Percentiles rank a stretch among this genome's conserved stretches.
Evolutionary conservation across 495 filamentous ascomycete genomes (phyloP).

Genomic region (Lophiotrema nucula): DNA sequence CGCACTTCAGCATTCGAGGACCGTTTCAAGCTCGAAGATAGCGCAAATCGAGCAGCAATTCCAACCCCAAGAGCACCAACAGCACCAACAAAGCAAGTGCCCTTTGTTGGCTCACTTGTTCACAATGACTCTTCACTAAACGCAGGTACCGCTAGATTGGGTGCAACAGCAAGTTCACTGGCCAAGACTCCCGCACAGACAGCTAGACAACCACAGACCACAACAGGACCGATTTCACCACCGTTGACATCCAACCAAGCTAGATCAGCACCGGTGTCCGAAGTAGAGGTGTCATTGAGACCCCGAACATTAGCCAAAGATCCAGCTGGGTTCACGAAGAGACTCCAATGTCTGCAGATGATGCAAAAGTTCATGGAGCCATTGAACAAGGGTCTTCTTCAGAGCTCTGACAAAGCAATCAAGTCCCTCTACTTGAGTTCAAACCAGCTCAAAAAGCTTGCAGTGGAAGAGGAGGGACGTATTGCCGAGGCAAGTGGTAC

Average conservation of each 20-base stretch:
- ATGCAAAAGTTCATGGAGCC: constrained; percentile 72
- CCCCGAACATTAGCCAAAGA: constrained; percentile 73
- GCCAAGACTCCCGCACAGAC: too few relatives aligned
- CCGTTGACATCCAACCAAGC: constrained; percentile 44
- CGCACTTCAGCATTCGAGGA: too few relatives aligned
- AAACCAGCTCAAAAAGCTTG: constrained; percentile 71
- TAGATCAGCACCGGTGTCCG: not conserved
- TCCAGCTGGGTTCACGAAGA: constrained; percentile 67
- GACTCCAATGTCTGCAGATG: constrained; percentile 65
- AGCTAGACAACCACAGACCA: too few relatives aligned
- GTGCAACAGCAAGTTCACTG: too few relatives aligned
- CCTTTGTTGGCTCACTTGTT: too few relatives aligned
- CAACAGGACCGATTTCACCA: constrained; percentile 22
- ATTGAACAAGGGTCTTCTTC: constrained; percentile 60
- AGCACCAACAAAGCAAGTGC: too few relatives aligned
- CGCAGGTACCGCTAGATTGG: too few relatives aligned
- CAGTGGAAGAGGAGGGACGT: constrained; percentile 82
- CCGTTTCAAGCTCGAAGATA: too few relatives aligned
- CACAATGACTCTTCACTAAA: too few relatives aligned
- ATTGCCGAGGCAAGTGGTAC: constrained; percentile 61
- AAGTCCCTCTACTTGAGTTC: constrained; percentile 60
- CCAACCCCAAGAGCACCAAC: too few relatives aligned
- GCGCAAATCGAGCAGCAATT: too few relatives aligned
- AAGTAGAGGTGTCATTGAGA: constrained; percentile 57
- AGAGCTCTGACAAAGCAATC: constrained; percentile 54